Conservation (phyloP, 768 basidiomycete species). For the Asterophora lycoperdoides region DNA sequence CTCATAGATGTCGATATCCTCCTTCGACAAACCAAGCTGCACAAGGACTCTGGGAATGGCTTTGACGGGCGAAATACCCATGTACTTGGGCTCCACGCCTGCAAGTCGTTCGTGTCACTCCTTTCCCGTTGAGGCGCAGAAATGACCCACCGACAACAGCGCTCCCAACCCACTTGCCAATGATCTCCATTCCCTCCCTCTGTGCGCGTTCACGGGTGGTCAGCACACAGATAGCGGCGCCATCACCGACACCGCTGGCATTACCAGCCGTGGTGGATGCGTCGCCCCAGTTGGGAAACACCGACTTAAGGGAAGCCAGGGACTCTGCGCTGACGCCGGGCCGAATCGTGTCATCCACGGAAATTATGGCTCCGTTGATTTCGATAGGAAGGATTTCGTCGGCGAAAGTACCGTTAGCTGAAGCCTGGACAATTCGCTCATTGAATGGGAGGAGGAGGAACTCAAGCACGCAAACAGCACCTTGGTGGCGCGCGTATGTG, state of each 20-base stretch:
- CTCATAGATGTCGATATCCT: conserved; percentile 76
- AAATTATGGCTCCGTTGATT: conserved; percentile 60
- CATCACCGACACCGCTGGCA: conserved; percentile 88
- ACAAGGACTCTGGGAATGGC: conserved; percentile 70
- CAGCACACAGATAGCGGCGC: conserved; percentile 80
- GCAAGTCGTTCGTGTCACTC: conserved; percentile 2
- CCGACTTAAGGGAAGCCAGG: conserved; percentile 77
- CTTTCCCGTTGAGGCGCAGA: neutral
- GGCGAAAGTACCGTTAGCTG: conserved; percentile 66
- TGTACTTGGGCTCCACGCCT: conserved; percentile 75
- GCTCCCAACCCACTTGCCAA: conserved; percentile 80
- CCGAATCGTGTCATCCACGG: conserved; percentile 85
- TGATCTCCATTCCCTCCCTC: conserved; percentile 60
- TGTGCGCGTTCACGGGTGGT: conserved; percentile 60
- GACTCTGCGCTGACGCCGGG: conserved; percentile 76
- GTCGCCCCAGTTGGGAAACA: conserved; percentile 77
- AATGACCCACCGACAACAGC: conserved; percentile 63
- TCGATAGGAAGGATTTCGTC: conserved; percentile 89
- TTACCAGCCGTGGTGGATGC: conserved; percentile 77
- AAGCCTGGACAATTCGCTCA: conserved; percentile 40
- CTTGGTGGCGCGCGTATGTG: conserved; percentile 75
- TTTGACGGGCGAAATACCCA: conserved; percentile 72
- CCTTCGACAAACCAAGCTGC: conserved; percentile 57
- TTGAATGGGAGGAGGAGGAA: neutral
- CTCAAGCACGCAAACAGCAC: conserved; percentile 27